phyloP scores from a whole-genome alignment of 140 eudicot species.

The Bidens hawaiensis region DNA sequence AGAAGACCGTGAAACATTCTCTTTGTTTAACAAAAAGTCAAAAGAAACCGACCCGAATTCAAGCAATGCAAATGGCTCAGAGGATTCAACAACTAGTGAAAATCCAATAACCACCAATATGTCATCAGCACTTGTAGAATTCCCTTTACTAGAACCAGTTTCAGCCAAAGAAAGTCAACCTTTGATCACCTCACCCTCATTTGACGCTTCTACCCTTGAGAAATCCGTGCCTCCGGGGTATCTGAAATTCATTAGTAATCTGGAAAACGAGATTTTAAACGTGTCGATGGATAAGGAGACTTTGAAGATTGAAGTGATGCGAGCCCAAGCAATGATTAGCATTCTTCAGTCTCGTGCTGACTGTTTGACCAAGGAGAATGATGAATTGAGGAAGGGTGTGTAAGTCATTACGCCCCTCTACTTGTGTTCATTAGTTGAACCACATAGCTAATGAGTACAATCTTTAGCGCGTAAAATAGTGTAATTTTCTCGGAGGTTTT shows the following conservation, averaged over 20 bases:
- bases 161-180: constrained; percentile 29
- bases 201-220: constrained; percentile 60
- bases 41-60: constrained; percentile 52
- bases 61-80: constrained; percentile 22
- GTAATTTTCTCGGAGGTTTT: not conserved
- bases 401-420: not conserved
- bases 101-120: constrained; percentile 15
- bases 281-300: constrained; percentile 79
- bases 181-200: constrained; percentile 34
- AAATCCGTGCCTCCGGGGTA: constrained; percentile 85
- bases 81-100: constrained; percentile 58
- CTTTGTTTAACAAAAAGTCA: constrained; percentile 38
- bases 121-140: constrained; percentile 39
- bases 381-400: constrained; percentile 34
- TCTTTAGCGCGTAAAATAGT: not conserved
- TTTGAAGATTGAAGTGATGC: constrained; percentile 47
- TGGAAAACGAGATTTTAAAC: constrained; percentile 61
- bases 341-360: constrained; percentile 69
- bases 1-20: constrained; percentile 43
- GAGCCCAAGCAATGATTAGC: constrained; percentile 78
- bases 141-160: constrained; percentile 35
- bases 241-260: constrained; percentile 59
- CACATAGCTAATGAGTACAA: not conserved
- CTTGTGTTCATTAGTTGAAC: not conserved
- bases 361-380: constrained; percentile 45